A percentile compares a stretch with the other conserved stretches of the same genome.
These are phyloP conservation scores for Aphanomyces invadans DNA, from an alignment of 352 stramenopile species.

Conservation along the genomic window DNA sequence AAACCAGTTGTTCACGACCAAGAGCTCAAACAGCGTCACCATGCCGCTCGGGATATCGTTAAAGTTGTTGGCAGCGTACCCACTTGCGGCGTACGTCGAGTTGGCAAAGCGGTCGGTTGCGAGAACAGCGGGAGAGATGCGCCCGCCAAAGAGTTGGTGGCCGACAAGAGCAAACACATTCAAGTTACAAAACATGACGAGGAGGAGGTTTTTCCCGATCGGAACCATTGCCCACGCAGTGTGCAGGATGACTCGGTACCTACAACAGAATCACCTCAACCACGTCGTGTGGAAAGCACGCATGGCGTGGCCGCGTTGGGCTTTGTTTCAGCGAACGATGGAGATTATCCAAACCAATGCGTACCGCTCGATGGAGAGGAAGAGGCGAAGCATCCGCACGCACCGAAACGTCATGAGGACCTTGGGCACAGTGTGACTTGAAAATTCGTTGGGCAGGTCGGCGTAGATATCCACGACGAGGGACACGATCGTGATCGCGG, in stretches of 20 bases:
- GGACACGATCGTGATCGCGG: conserved; percentile 58
- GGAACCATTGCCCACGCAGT: conserved; percentile 50
- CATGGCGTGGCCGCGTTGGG: too few relatives aligned
- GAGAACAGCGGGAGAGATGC: conserved; percentile 32
- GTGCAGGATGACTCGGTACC: conserved; percentile 20
- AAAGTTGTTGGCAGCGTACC: conserved; percentile 74
- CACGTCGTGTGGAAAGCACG: too few relatives aligned
- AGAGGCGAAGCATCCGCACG: conserved; percentile 49
- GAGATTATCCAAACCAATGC: too few relatives aligned
- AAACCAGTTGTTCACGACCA: conserved; percentile 78
- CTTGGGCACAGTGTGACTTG: conserved; percentile 32
- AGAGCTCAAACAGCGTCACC: conserved; percentile 58
- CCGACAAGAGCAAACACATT: conserved; percentile 51
- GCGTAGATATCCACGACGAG: conserved; percentile 47
- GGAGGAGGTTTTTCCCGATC: conserved; percentile 20
- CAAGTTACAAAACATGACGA: conserved; percentile 34
- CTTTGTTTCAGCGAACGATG: too few relatives aligned
- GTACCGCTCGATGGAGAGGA: conserved; percentile 36
- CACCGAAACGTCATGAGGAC: conserved; percentile 48
- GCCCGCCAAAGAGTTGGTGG: conserved; percentile 53
- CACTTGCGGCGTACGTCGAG: conserved; percentile 38
- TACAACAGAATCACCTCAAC: background rate
- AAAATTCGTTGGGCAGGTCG: conserved; percentile 30
- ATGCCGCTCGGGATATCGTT: conserved; percentile 57
- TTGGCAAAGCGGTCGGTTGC: conserved; percentile 29